Evolutionary conservation across 371 early-diverging fungal species (phyloP).

Genomic region (Rhizopus sp.): DNA sequence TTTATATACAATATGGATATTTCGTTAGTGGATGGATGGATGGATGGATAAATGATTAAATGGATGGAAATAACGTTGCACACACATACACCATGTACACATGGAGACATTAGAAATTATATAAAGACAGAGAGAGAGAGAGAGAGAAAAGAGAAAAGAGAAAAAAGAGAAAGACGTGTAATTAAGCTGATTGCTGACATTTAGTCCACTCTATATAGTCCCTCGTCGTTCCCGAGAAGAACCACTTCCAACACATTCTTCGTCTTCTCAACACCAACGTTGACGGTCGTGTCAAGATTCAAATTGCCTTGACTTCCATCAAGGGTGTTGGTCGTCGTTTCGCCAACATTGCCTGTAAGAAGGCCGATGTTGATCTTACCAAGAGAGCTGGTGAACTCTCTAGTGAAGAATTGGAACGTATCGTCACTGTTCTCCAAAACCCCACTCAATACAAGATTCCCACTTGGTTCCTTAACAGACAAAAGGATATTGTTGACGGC

Average conservation of each 20-base stretch:
- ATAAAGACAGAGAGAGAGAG: no score
- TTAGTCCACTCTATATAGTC: slow-evolving; percentile 50
- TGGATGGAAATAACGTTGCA: not conserved
- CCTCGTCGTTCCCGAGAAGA: slow-evolving; percentile 85
- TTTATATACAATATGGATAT: no score
- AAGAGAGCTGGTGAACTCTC: slow-evolving; percentile 98
- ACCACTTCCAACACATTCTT: slow-evolving; percentile 95
- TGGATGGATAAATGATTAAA: not conserved
- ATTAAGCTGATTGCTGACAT: no score
- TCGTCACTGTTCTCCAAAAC: slow-evolving; percentile 88
- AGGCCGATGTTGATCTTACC: slow-evolving; percentile 93
- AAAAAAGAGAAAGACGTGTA: no score
- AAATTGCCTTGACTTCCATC: slow-evolving; percentile 95
- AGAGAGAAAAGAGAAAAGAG: no score
- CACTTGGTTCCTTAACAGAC: slow-evolving; percentile 97
- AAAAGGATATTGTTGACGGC: slow-evolving; percentile 95
- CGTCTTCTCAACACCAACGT: slow-evolving; percentile 99
- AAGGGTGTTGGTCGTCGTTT: slow-evolving; percentile 98
- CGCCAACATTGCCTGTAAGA: slow-evolving; percentile 96
- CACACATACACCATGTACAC: not conserved
- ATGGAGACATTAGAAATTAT: no score
- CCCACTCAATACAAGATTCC: slow-evolving; percentile 96
- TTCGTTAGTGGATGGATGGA: not conserved
- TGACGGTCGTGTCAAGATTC: slow-evolving; percentile 93
- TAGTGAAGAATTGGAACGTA: slow-evolving; percentile 87